phyloP scores from a whole-genome alignment of 306 rosid genomes.

The Castanea sativa region DNA sequence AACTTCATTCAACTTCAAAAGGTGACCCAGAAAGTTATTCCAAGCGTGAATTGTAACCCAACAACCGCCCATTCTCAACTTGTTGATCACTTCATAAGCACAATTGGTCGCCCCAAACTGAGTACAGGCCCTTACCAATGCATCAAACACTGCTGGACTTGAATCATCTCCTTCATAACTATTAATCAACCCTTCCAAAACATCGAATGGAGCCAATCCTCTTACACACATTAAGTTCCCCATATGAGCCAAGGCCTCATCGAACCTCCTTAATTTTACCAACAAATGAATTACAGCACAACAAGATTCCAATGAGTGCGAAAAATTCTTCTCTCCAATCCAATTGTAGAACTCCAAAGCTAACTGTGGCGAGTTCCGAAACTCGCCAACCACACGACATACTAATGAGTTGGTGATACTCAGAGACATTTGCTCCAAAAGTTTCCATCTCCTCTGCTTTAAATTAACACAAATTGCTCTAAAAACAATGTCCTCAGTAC shows the following conservation, averaged over 20 bases:
- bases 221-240: constrained; percentile 32
- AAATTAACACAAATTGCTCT: constrained; percentile 47
- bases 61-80: constrained; percentile 31
- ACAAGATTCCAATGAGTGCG: constrained; percentile 37
- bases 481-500: constrained; percentile 43
- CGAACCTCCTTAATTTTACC: constrained; percentile 43
- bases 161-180: constrained; percentile 32
- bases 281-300: constrained; percentile 55
- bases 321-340: constrained; percentile 28
- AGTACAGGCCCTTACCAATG: constrained; percentile 56
- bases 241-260: constrained; percentile 45
- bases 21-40: constrained; percentile 54
- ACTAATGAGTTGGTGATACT: constrained; percentile 35
- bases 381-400: constrained; percentile 49
- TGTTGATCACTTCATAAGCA: constrained; percentile 48
- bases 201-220: constrained; percentile 32
- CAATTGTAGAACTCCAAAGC: constrained; percentile 49
- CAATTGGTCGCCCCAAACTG: constrained; percentile 38
- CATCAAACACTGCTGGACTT: constrained; percentile 48
- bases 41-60: constrained; percentile 57
- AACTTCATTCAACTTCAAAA: constrained; percentile 39
- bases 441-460: constrained; percentile 49
- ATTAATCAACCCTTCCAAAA: constrained; percentile 43
- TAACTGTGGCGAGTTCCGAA: constrained; percentile 36
- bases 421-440: constrained; percentile 40